Base-by-base conservation (phyloP, 1,284 basidiomycete species). In the Abortiporus biennis region DNA sequence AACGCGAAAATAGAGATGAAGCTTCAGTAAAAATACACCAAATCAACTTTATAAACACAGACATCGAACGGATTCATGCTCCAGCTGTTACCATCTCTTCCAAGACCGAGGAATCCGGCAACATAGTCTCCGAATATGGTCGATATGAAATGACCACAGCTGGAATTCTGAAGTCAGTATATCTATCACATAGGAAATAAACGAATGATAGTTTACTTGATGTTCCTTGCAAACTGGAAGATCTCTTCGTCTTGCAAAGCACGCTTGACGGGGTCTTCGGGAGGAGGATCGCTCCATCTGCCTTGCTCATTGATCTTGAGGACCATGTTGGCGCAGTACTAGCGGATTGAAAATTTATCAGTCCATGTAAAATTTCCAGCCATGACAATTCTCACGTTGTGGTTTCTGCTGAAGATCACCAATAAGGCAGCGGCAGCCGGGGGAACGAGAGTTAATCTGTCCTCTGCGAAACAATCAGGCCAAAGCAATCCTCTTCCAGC, bases 71-170 rank as follows among this genome's bases (percentile, higher is more conserved):
- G 79, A 50, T 83, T 71, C 44, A 85, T 64, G 43, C 76, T 67
- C 80, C 81, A 85, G 34, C 63, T 57, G 45, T 58, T 66, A 3
- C 76, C 74, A 53, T 82, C 78, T n/a, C 74, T 66, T 12, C 67
- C 72, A n/a, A 83, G 67, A 20, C 78, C 78, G 11, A 85, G 68
- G 54, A 85, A 82, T 11, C 77, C 76, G 12, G 80, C 82, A 24
- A 88, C 79, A 47, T 89, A 89, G 61, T 88, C 84, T 29, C 61
- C 72, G 33, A 85, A 63, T 54, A 86, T 80, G 39, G 82, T 72
- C 45, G 80, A 73, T 72, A 85, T 78, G 56, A 87, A 88, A 44
- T 57, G 53, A 4, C 54, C 58, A 37, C 54, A 51, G 51, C 54
- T 58, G 30, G 11, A 8, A 16, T 32, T 32, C 46, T 24, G 21